Conservation (phyloP, 257 asterid species). For the Gardenia jasminoides region DNA sequence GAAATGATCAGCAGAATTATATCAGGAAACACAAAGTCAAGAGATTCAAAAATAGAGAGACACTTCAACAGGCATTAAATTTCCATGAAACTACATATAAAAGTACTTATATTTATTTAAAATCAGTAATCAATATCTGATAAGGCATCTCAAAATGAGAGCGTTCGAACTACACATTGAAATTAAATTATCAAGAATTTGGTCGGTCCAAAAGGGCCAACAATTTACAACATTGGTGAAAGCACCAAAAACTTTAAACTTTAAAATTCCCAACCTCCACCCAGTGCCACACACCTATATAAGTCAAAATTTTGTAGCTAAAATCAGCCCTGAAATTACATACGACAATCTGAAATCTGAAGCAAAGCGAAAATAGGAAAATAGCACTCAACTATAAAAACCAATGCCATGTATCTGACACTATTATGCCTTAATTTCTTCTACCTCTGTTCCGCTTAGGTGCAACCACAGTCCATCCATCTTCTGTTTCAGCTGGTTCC, state of each 20-base stretch:
- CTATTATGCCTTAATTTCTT: not conserved
- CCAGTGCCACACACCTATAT: too few relatives aligned
- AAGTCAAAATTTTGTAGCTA: not conserved
- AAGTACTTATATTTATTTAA: not conserved
- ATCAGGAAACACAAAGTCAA: not conserved
- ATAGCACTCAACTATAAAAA: not conserved
- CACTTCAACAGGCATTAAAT: not conserved
- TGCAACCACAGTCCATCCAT: slow-evolving; percentile 54
- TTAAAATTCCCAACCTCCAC: not conserved
- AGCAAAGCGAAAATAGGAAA: not conserved
- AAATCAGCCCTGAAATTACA: slow-evolving; percentile 1
- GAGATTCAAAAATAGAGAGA: not conserved
- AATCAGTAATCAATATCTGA: not conserved
- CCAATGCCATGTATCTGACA: not conserved
- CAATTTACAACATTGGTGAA: not conserved
- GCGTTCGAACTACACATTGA: not conserved
- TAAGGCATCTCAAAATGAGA: not conserved
- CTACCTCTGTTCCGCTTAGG: slow-evolving; percentile 45
- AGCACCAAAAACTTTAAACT: not conserved
- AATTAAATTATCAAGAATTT: not conserved
- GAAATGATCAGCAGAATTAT: not conserved
- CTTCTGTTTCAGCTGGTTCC: slow-evolving; percentile 27
- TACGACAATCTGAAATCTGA: not conserved
- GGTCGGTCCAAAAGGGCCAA: not conserved
- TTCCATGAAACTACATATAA: not conserved